Evolutionary conservation across 495 filamentous ascomycete species (phyloP).

Genomic region (Xylaria telfairii): DNA sequence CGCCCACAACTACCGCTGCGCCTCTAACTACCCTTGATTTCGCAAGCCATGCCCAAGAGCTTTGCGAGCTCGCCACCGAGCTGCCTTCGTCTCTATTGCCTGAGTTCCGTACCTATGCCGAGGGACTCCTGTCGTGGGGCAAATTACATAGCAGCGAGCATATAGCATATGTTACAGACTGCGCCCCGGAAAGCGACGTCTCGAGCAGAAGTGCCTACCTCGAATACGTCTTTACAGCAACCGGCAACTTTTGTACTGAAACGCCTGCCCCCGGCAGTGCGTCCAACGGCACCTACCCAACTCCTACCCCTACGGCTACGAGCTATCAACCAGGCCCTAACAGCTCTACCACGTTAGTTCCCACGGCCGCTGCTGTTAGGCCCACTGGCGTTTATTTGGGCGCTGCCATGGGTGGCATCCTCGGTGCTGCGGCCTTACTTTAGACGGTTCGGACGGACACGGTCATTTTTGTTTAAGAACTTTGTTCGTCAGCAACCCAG

Average conservation of each 20-base stretch:
- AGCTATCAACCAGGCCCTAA: too few species aligned
- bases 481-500: neutral
- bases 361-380: too few species aligned
- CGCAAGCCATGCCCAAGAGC: conserved; percentile 9
- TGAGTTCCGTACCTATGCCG: neutral
- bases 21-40: conserved; percentile 5
- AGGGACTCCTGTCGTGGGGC: neutral
- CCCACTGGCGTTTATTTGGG: too few species aligned
- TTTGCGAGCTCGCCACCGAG: conserved; percentile 7
- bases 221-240: conserved; percentile 11
- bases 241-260: neutral
- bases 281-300: too few species aligned
- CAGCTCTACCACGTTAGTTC: too few species aligned
- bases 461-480: neutral
- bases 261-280: too few species aligned
- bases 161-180: conserved; percentile 7
- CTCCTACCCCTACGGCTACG: too few species aligned
- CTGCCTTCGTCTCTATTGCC: conserved; percentile 4
- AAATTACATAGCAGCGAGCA: neutral
- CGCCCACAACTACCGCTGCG: neutral
- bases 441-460: neutral
- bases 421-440: too few species aligned
- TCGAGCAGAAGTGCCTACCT: conserved; percentile 2
- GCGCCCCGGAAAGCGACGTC: neutral
- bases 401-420: too few species aligned